Base-by-base conservation (phyloP, 2,329 filamentous ascomycete species). In the Stemphylium vesicarium region DNA sequence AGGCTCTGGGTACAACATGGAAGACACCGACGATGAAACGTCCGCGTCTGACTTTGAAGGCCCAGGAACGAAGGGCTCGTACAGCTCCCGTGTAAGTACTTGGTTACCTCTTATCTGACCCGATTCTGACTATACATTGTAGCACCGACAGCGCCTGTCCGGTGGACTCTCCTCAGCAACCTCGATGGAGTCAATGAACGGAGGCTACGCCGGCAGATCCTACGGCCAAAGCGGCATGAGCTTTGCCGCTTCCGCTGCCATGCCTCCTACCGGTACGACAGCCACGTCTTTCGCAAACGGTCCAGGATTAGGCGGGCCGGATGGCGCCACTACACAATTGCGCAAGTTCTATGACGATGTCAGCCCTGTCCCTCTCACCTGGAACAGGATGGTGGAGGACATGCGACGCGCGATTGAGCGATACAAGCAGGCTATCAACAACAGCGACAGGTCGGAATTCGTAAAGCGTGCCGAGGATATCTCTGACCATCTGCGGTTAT, bases 381-480 rank as follows among this genome's bases (percentile, higher is more conserved):
- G 95, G 95, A 91, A 89, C 66, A 83, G 89, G 16, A 85, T 99
- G 49, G 88, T 98, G 5, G 88, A 93, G 53, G 96, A 96, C 70
- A 98, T 98, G 91, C 92, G 91, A 68, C 85, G 86, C 63, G 91
- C 94, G 2, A 89, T 99, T 56, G 92, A 97, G 65, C 85, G 88
- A 51, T 99, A 98, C 75, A 86, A 92, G 40, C 90, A 96, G 64
- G 90, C 91, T n/a, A 91, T 99, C 66, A 88, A 88, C 59, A 90
- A 87, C 66, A 89, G 88, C 59, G 88, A 89, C 69, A 88, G 93
- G 22, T 91, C 92, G 2, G 92, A 98, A 72, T 98, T 96, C 75
- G 95, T 98, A 22, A 88, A 89, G 53, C 86, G 90, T 59, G 95
- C 95, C n/a, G 95, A 99, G 77, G 94, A 99, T 72, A 97, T 99